Conservation (phyloP, 306 rosid genomes). For the Senna siamea region DNA sequence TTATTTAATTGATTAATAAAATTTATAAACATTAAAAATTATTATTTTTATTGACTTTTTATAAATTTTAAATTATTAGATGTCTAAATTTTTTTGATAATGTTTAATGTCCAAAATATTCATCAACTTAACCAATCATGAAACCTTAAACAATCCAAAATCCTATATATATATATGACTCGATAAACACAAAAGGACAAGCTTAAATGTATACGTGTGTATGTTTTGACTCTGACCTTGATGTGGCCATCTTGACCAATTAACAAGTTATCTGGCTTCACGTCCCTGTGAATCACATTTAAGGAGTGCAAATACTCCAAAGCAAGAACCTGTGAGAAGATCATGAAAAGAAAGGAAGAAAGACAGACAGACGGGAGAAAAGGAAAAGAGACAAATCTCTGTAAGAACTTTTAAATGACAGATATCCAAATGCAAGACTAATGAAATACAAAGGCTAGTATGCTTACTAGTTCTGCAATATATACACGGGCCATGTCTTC, state of each 20-base stretch:
- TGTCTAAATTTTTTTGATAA: too few species aligned
- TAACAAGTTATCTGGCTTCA: conserved; percentile 97
- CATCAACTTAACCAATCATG: too few species aligned
- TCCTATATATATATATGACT: too few species aligned
- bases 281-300: conserved; percentile 89
- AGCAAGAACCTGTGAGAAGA: conserved; percentile 81
- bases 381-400: background rate
- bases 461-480: conserved; percentile 94
- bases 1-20: too few species aligned
- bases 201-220: too few species aligned
- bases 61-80: too few species aligned
- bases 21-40: too few species aligned
- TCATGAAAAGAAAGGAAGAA: background rate
- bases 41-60: too few species aligned
- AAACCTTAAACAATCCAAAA: too few species aligned
- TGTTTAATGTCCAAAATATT: too few species aligned
- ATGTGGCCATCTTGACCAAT: conserved; percentile 97
- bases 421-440: background rate
- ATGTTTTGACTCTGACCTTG: conserved; percentile 58
- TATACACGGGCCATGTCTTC: conserved; percentile 90
- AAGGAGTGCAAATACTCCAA: conserved; percentile 92
- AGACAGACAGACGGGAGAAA: background rate
- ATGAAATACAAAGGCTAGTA: conserved; percentile 22
- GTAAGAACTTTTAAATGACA: conserved; percentile 6
- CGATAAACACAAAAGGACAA: background rate